phyloP scores from a whole-genome alignment of 257 asterid genomes.

The Mitragyna speciosa region DNA sequence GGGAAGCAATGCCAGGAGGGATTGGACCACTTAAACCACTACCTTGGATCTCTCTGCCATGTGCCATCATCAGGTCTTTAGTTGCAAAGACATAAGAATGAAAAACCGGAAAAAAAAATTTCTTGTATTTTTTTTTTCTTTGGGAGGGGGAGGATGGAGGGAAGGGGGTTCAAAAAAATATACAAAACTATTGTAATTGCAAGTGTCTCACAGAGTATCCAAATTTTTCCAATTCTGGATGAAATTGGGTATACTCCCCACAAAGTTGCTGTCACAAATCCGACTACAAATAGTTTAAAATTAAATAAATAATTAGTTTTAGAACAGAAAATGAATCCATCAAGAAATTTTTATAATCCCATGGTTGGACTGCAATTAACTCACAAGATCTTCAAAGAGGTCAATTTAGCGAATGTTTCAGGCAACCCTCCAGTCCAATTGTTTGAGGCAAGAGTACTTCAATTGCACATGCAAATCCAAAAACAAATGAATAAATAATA shows the following conservation, averaged over 20 bases:
- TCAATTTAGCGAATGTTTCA: slow-evolving; percentile 39
- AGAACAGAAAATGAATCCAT: neutral
- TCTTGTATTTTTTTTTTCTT: too few species aligned
- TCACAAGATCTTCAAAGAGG: slow-evolving; percentile 54
- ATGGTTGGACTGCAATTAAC: slow-evolving; percentile 13
- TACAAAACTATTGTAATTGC: too few species aligned
- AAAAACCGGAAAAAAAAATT: neutral
- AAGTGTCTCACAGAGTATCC: slow-evolving; percentile 43
- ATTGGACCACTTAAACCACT: slow-evolving; percentile 66
- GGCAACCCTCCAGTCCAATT: slow-evolving; percentile 64
- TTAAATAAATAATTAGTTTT: neutral
- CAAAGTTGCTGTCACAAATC: slow-evolving; percentile 52
- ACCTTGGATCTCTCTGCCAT: slow-evolving; percentile 52
- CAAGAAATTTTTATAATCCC: neutral
- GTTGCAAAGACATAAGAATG: neutral
- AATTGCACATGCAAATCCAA: neutral
- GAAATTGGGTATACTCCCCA: slow-evolving; percentile 59
- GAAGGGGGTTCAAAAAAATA: too few species aligned
- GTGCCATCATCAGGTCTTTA: neutral
- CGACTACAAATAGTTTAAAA: slow-evolving; percentile 39
- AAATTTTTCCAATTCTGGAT: slow-evolving; percentile 52
- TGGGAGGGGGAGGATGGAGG: too few species aligned
- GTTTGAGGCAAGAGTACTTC: slow-evolving; percentile 56
- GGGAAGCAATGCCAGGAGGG: slow-evolving; percentile 59
- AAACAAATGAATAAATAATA: too few species aligned